Percentiles rank a stretch among this genome's conserved stretches.
These are phyloP conservation scores for Rhizopogon salebrosus DNA, from an alignment of 768 basidiomycete genomes.

Conservation along the genomic window DNA sequence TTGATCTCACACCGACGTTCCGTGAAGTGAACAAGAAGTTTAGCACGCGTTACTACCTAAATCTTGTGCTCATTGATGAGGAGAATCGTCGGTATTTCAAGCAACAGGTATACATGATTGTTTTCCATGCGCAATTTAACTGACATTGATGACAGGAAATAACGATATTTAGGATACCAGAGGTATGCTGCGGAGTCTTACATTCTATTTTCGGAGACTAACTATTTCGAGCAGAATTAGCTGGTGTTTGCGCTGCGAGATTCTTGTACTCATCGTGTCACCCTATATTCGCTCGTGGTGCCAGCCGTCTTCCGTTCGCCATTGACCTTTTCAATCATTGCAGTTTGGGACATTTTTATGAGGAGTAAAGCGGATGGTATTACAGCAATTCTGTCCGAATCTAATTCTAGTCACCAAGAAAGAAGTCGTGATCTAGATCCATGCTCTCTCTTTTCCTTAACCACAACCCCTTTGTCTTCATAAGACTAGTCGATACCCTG, in stretches of 20 bases:
- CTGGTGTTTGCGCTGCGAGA: neutral
- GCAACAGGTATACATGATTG: slow-evolving; percentile 61
- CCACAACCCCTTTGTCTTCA: slow-evolving; percentile 1
- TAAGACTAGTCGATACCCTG: neutral
- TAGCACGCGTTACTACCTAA: slow-evolving; percentile 93
- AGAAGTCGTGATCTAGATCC: neutral
- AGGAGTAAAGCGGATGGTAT: neutral
- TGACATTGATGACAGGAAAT: slow-evolving; percentile 52
- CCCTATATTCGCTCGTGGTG: neutral
- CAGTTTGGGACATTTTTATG: neutral
- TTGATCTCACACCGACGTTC: slow-evolving; percentile 98
- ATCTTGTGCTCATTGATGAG: slow-evolving; percentile 95
- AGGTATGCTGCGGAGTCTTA: slow-evolving; percentile 40
- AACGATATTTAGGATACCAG: slow-evolving; percentile 86
- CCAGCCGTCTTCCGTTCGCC: neutral
- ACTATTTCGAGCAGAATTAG: slow-evolving; percentile 29
- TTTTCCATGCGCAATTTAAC: neutral
- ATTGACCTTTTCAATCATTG: neutral
- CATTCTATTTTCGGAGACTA: neutral
- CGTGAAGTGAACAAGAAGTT: slow-evolving; percentile 99
- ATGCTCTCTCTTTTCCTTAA: slow-evolving; percentile 4
- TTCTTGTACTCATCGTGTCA: neutral
- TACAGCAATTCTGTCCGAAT: neutral
- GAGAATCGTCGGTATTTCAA: slow-evolving; percentile 98
- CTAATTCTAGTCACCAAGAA: neutral